Percentiles rank a stretch among this genome's conserved stretches.
These are phyloP conservation scores for Debaryomyces sp. DNA, from an alignment of 1,139 yeast genomes.

Conservation along the genomic window DNA sequence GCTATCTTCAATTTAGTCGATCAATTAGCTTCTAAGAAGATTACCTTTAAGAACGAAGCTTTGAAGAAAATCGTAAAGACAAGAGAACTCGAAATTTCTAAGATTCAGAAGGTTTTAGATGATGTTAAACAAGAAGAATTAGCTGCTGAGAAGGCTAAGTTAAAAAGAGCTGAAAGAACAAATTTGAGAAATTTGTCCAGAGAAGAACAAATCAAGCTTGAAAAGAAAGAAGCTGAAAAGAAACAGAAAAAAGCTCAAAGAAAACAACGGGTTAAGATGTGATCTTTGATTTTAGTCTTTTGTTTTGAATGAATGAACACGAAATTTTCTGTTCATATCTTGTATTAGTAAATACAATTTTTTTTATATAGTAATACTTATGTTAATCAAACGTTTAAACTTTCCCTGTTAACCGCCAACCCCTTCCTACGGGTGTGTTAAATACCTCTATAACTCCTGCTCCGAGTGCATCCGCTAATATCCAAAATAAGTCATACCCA, in stretches of 20 bases:
- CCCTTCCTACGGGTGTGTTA: slow-evolving; percentile 69
- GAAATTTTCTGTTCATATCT: background rate
- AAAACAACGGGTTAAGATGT: slow-evolving; percentile 24
- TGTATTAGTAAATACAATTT: slow-evolving; percentile 2
- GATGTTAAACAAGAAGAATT: slow-evolving; percentile 66
- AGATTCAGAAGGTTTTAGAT: slow-evolving; percentile 61
- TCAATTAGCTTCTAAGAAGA: slow-evolving; percentile 46
- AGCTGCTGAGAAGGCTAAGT: slow-evolving; percentile 68
- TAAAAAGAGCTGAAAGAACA: slow-evolving; percentile 63
- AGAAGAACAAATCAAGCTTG: slow-evolving; percentile 75
- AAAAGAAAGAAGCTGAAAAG: slow-evolving; percentile 59
- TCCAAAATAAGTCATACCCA: slow-evolving; percentile 65
- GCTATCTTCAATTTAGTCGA: slow-evolving; percentile 61
- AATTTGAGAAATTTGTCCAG: slow-evolving; percentile 59
- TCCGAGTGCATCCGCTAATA: slow-evolving; percentile 66
- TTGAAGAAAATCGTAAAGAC: slow-evolving; percentile 72
- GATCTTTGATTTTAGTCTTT: background rate
- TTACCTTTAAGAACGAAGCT: slow-evolving; percentile 65
- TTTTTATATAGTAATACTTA: background rate
- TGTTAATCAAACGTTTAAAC: slow-evolving; percentile 19
- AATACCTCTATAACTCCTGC: slow-evolving; percentile 70
- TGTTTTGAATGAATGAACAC: background rate
- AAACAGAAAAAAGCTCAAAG: slow-evolving; percentile 37
- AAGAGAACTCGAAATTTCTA: slow-evolving; percentile 69
- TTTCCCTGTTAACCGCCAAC: slow-evolving; percentile 64